These are phyloP conservation scores for Peribolospora kevripleyi DNA, from an alignment of 768 basidiomycete genomes.

Conservation along the genomic window DNA sequence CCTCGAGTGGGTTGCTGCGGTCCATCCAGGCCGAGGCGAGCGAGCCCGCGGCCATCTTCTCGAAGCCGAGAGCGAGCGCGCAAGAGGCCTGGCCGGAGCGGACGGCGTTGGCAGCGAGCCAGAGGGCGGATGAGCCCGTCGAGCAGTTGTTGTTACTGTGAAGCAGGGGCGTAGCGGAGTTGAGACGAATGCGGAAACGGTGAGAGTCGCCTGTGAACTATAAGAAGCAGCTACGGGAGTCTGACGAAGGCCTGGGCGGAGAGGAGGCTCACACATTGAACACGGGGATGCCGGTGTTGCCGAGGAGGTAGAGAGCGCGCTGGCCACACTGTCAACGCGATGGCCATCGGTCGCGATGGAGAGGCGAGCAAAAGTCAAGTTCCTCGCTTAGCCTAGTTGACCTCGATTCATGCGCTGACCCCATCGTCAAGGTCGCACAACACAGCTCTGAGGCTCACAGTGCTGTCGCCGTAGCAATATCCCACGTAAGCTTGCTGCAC, in stretches of 20 bases:
- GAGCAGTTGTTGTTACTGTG: slow-evolving; percentile 34
- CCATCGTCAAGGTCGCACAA: no score
- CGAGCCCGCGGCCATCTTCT: slow-evolving; percentile 26
- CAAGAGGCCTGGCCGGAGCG: slow-evolving; percentile 48
- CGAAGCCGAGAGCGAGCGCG: slow-evolving; percentile 60
- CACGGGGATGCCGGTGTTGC: slow-evolving; percentile 54
- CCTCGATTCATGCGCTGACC: no score
- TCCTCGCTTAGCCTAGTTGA: no score
- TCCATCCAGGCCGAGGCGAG: slow-evolving; percentile 7
- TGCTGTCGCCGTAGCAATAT: slow-evolving; percentile 29
- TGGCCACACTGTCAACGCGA: slow-evolving; percentile 16
- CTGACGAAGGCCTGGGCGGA: no score
- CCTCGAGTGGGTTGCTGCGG: slow-evolving; percentile 7
- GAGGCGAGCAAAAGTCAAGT: not conserved
- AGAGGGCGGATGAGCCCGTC: slow-evolving; percentile 49
- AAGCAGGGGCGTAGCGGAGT: no score
- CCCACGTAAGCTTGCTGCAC: slow-evolving; percentile 52
- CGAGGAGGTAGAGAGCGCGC: slow-evolving; percentile 58
- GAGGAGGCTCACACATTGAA: slow-evolving; percentile 31
- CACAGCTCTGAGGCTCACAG: no score
- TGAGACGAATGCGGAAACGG: not conserved
- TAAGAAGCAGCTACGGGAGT: not conserved
- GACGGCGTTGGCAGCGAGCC: slow-evolving; percentile 43
- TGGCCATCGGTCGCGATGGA: not conserved
- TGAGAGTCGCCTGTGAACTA: not conserved